Conservation (phyloP, 129 eudicot species). For the Pulicaria dysenterica region DNA sequence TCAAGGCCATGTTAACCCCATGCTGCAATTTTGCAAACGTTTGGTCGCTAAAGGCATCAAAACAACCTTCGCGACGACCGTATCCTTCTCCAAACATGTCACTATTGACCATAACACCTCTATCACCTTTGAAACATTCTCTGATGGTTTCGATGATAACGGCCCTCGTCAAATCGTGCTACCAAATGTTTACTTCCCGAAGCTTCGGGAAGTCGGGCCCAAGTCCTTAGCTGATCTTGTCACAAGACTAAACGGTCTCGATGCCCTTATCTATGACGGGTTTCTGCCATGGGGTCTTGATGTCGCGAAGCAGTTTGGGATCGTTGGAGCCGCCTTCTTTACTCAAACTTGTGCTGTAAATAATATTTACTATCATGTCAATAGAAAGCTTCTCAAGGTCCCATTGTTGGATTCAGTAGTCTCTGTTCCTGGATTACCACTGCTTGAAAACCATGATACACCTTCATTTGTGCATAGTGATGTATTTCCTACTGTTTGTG, state of each 20-base stretch:
- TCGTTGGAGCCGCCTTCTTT: conserved; percentile 46
- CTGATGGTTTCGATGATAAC: conserved; percentile 62
- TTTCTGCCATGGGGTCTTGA: conserved; percentile 61
- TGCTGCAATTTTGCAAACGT: conserved; percentile 47
- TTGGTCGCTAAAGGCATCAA: conserved; percentile 38
- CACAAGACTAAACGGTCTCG: conserved; percentile 34
- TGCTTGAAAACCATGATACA: conserved; percentile 36
- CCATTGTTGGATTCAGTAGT: conserved; percentile 37
- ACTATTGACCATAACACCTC: conserved; percentile 11
- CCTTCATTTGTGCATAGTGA: conserved; percentile 54
- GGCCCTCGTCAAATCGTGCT: conserved; percentile 24
- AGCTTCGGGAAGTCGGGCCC: conserved; percentile 39
- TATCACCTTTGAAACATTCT: conserved; percentile 47
- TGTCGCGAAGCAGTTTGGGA: conserved; percentile 45
- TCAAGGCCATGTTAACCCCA: conserved; percentile 47
- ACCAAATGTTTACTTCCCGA: conserved; percentile 25
- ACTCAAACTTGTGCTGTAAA: conserved; percentile 68
- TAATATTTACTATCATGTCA: conserved; percentile 47
- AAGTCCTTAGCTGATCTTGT: conserved; percentile 40
- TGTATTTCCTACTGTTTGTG: conserved; percentile 35
- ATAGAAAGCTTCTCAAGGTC: conserved; percentile 32
- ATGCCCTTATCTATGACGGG: conserved; percentile 53
- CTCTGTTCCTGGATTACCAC: conserved; percentile 50
- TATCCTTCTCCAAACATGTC: conserved; percentile 27
- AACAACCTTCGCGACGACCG: conserved; percentile 47